Evolutionary conservation across 2,329 filamentous ascomycete genomes (phyloP).

Genomic region (Neofusicoccum sp.): DNA sequence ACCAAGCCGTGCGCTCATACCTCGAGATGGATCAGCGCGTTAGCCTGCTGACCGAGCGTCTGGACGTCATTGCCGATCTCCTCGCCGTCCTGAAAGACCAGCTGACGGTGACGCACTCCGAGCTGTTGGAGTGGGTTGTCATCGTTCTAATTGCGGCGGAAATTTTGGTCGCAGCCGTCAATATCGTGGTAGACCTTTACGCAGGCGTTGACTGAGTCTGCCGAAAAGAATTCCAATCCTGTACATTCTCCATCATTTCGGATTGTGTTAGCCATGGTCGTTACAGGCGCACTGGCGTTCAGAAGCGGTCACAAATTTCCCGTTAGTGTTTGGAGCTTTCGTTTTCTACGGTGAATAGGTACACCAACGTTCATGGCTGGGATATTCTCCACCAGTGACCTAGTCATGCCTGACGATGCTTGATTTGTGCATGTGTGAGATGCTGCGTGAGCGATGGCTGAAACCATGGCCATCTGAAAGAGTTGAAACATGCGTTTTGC

Average conservation of each 20-base stretch:
- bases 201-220: slow-evolving; percentile 57
- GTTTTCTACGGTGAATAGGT: background rate
- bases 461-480: background rate
- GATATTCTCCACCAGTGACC: background rate
- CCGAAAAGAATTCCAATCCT: background rate
- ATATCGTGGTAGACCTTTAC: slow-evolving; percentile 92
- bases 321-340: slow-evolving; percentile 4
- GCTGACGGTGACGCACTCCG: slow-evolving; percentile 71
- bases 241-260: slow-evolving; percentile 1
- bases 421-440: background rate
- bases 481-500: background rate
- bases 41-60: slow-evolving; percentile 78
- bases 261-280: background rate
- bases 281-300: slow-evolving; percentile 5
- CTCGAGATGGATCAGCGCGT: slow-evolving; percentile 98
- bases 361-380: background rate
- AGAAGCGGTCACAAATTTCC: background rate
- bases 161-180: slow-evolving; percentile 87
- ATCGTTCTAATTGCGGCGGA: slow-evolving; percentile 95
- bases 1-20: slow-evolving; percentile 91
- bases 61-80: slow-evolving; percentile 91
- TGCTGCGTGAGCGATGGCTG: no score
- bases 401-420: background rate
- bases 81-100: slow-evolving; percentile 93
- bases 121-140: slow-evolving; percentile 60